Evolutionary conservation across 1,284 basidiomycete genomes (phyloP).

Genomic region (Singerocomus inundabilis): DNA sequence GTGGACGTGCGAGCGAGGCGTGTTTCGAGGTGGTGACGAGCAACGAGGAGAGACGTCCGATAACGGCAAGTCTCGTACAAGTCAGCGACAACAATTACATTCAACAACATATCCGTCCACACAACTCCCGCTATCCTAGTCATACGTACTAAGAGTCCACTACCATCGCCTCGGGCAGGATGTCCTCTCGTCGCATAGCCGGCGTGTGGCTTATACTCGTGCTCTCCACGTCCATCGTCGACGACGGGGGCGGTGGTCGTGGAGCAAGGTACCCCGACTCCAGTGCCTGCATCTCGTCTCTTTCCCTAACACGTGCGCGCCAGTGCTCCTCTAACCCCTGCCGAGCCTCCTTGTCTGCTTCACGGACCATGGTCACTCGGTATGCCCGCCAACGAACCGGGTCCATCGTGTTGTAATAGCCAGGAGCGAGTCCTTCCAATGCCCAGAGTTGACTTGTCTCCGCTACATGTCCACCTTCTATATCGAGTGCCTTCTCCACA

Average conservation of each 20-base stretch:
- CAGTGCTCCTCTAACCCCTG: slow-evolving; percentile 39
- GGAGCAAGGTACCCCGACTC: slow-evolving; percentile 27
- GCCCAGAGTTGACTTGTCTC: slow-evolving; percentile 56
- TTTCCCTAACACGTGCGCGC: slow-evolving; percentile 37
- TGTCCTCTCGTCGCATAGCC: slow-evolving; percentile 5
- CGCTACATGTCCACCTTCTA: slow-evolving; percentile 36
- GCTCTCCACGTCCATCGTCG: slow-evolving; percentile 18
- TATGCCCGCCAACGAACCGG: slow-evolving; percentile 51
- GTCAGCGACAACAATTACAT: neutral
- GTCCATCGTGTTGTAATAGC: slow-evolving; percentile 63
- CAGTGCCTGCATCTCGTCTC: slow-evolving; percentile 35
- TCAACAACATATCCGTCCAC: neutral
- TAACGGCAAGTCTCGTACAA: slow-evolving; percentile 23
- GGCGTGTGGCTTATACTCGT: neutral
- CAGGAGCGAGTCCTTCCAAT: slow-evolving; percentile 63
- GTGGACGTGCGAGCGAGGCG: neutral
- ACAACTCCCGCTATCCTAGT: too few relatives aligned
- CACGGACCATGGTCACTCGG: slow-evolving; percentile 54
- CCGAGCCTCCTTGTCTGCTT: slow-evolving; percentile 51
- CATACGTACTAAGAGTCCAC: slow-evolving; percentile 30
- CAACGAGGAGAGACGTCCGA: slow-evolving; percentile 5
- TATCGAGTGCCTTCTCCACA: slow-evolving; percentile 40
- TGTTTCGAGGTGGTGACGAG: slow-evolving; percentile 3
- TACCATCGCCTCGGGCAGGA: slow-evolving; percentile 33
- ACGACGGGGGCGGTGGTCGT: slow-evolving; percentile 7